Evolutionary conservation across 495 filamentous ascomycete genomes (phyloP).

Genomic region (Entonaema liquescens): DNA sequence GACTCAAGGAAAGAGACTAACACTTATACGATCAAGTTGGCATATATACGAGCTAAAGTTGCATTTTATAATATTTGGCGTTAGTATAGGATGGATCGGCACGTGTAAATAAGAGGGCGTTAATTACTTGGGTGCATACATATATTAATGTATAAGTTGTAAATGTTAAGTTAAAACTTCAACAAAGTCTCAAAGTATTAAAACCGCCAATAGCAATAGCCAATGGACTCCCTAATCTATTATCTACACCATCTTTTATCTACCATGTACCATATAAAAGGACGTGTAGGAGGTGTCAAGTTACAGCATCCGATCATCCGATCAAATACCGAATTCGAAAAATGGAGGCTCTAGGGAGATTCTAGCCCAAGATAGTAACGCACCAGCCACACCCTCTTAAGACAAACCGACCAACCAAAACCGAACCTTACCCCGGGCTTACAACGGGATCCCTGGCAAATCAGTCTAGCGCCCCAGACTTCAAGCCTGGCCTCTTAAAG

Average conservation of each 20-base stretch:
- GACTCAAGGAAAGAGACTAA: too few relatives aligned
- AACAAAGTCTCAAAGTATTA: not conserved
- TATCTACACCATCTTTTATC: too few relatives aligned
- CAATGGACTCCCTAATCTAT: too few relatives aligned
- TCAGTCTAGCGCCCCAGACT: slow-evolving; percentile 12
- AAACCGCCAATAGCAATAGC: not conserved
- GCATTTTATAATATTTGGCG: too few relatives aligned
- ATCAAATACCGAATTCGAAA: not conserved
- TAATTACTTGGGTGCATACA: too few relatives aligned
- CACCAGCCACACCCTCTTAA: not conserved
- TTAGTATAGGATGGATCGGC: not conserved
- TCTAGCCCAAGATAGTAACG: not conserved
- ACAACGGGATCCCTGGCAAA: not conserved
- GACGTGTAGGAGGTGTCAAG: not conserved
- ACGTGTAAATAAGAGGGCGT: too few relatives aligned
- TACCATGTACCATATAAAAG: too few relatives aligned
- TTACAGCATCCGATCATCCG: not conserved
- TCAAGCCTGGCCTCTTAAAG: not conserved
- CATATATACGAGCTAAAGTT: too few relatives aligned
- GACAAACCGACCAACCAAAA: not conserved
- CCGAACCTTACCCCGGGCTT: not conserved
- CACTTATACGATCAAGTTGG: too few relatives aligned
- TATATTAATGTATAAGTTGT: not conserved
- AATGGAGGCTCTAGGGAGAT: not conserved
- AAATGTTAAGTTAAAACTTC: not conserved